phyloP scores from a whole-genome alignment of 1,284 basidiomycete genomes.

The Puccinia novopanici region DNA sequence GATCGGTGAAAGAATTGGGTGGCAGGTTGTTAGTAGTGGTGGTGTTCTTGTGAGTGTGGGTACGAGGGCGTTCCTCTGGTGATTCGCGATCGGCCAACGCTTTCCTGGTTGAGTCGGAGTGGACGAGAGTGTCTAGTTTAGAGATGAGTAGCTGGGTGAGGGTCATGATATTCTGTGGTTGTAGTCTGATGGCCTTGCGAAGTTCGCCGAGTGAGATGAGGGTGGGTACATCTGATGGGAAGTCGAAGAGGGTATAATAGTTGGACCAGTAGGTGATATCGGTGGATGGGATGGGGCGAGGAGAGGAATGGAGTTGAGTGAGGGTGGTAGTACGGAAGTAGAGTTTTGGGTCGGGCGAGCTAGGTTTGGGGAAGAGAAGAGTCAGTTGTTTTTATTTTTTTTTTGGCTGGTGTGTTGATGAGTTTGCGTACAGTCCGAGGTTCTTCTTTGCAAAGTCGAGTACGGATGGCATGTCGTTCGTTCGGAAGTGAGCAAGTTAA shows the following conservation, averaged over 20 bases:
- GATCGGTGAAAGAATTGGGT: conserved; percentile 19
- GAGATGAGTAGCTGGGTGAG: conserved; percentile 22
- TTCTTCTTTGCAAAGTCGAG: conserved; percentile 24
- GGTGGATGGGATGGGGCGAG: neutral
- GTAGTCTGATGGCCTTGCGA: conserved; percentile 21
- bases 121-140: conserved; percentile 27
- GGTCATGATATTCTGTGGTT: conserved; percentile 37
- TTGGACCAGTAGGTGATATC: conserved; percentile 34
- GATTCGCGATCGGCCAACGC: conserved; percentile 17
- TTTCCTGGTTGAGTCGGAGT: conserved; percentile 15
- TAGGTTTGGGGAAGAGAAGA: neutral
- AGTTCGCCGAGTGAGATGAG: conserved; percentile 39
- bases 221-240: conserved; percentile 40
- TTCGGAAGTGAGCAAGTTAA: too few relatives aligned
- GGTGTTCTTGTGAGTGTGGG: neutral
- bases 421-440: conserved; percentile 25
- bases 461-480: neutral
- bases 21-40: neutral
- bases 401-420: neutral
- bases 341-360: conserved; percentile 43
- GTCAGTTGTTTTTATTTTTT: neutral
- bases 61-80: neutral
- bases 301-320: conserved; percentile 13
- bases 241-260: conserved; percentile 46
- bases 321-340: conserved; percentile 40